A percentile compares a stretch with the other conserved stretches of the same genome.
These are phyloP conservation scores for Sideroxylon spinosum DNA, from an alignment of 179 eudicot species.

Conservation along the genomic window DNA sequence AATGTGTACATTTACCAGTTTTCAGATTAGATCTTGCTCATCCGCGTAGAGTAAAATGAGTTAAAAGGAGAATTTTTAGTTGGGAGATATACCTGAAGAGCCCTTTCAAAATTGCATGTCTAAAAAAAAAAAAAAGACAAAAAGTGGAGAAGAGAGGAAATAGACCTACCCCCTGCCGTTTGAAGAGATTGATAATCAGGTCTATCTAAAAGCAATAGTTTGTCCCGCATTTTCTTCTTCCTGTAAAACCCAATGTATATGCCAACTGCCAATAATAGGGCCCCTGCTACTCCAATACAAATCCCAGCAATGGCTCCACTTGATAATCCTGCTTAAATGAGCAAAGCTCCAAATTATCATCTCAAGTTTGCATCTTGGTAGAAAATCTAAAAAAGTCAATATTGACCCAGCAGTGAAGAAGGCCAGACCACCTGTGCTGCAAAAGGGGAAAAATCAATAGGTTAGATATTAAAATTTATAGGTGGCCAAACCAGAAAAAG, in stretches of 20 bases:
- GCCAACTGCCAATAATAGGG: conserved; percentile 33
- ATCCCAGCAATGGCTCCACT: conserved; percentile 23
- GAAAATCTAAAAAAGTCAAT: background rate
- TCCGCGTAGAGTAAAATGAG: background rate
- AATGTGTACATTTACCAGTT: background rate
- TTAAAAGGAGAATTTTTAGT: background rate
- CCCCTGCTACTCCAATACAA: conserved; percentile 25
- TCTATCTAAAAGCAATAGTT: conserved; percentile 23
- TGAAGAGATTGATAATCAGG: conserved; percentile 29
- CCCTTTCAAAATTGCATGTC: background rate
- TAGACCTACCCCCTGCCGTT: conserved; percentile 24
- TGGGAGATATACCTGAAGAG: background rate
- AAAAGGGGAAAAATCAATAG: conserved; percentile 15
- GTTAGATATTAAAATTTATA: background rate
- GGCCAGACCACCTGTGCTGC: conserved; percentile 36
- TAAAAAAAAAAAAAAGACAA: background rate
- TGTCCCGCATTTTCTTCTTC: conserved; percentile 28
- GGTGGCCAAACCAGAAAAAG: background rate
- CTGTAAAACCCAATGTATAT: conserved; percentile 31
- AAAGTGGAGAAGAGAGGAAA: background rate
- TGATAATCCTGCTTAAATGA: conserved; percentile 15
- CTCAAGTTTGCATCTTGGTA: background rate
- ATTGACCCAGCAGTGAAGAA: conserved; percentile 21
- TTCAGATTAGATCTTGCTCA: background rate
- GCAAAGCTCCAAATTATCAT: background rate